These are phyloP conservation scores for Capsella bursapastoris DNA, from an alignment of 345 rosid species.

Conservation along the genomic window DNA sequence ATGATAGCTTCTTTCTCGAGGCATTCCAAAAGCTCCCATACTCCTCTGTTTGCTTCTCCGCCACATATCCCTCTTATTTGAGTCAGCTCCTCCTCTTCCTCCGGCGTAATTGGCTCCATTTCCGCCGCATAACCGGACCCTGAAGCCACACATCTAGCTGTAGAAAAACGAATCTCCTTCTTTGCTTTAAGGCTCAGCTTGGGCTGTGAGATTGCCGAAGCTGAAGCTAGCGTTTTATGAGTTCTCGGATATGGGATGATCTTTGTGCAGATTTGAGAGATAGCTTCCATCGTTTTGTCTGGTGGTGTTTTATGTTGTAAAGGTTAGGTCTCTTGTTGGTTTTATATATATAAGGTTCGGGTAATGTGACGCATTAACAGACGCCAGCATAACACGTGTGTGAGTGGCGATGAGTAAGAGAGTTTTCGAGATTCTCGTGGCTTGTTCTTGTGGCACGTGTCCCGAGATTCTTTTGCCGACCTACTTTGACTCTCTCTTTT, in stretches of 20 bases:
- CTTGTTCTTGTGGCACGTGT: conserved; percentile 34
- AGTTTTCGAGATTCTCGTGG: conserved; percentile 24
- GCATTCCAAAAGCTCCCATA: conserved; percentile 67
- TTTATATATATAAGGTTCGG: conserved; percentile 36
- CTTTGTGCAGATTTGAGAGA: conserved; percentile 32
- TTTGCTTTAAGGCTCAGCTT: not conserved
- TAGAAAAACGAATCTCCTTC: conserved; percentile 15
- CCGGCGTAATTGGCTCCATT: conserved; percentile 43
- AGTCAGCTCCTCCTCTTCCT: conserved; percentile 54
- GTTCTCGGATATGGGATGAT: conserved; percentile 22
- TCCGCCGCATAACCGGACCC: conserved; percentile 34
- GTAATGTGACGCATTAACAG: conserved; percentile 24
- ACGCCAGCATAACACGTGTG: conserved; percentile 37
- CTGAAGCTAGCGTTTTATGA: conserved; percentile 15
- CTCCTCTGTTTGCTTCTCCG: conserved; percentile 48
- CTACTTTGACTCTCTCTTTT: conserved; percentile 13
- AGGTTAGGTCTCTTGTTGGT: conserved; percentile 19
- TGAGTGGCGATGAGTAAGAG: conserved; percentile 33
- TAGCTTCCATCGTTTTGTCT: conserved; percentile 32
- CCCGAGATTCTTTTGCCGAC: conserved; percentile 28
- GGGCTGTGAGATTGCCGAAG: not conserved
- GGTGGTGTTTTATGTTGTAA: not conserved
- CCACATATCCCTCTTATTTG: conserved; percentile 50
- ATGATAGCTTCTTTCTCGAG: conserved; percentile 87
- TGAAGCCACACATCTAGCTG: conserved; percentile 44